Percentiles rank a stretch among this genome's conserved stretches.
phyloP scores from a whole-genome alignment of 2,329 filamentous ascomycete species.

The Cercospora sesami region DNA sequence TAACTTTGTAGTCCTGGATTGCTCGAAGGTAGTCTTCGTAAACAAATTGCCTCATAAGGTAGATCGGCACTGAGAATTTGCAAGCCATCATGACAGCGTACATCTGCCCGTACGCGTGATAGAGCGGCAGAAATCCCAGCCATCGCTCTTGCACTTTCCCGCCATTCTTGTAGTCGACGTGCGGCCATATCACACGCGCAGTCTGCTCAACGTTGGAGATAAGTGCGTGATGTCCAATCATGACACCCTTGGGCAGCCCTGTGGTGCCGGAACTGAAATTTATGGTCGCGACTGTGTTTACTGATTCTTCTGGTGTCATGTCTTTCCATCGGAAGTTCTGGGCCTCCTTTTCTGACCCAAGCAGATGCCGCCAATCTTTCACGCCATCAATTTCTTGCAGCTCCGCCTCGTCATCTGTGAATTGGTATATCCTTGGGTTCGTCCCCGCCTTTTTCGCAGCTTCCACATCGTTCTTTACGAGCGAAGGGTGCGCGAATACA shows the following conservation, averaged over 20 bases:
- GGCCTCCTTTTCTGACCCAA: constrained; percentile 37
- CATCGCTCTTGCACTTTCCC: constrained; percentile 46
- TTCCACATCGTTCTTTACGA: constrained; percentile 50
- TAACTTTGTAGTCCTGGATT: constrained; percentile 43
- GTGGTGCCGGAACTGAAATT: constrained; percentile 88
- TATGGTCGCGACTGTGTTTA: constrained; percentile 57
- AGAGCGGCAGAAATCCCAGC: constrained; percentile 48
- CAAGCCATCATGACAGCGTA: constrained; percentile 46
- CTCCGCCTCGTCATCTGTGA: constrained; percentile 27
- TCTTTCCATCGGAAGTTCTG: constrained; percentile 53
- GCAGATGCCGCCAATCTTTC: constrained; percentile 40
- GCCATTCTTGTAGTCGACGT: constrained; percentile 36
- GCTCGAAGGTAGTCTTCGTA: constrained; percentile 43
- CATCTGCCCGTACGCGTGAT: constrained; percentile 51
- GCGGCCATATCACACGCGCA: constrained; percentile 35
- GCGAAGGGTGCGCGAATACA: constrained; percentile 50
- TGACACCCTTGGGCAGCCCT: constrained; percentile 44
- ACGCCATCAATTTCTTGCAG: constrained; percentile 45
- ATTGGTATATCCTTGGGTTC: constrained; percentile 51
- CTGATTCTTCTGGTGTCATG: constrained; percentile 53
- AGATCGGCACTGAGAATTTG: constrained; percentile 48
- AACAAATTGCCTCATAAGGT: constrained; percentile 47
- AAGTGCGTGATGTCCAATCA: constrained; percentile 35
- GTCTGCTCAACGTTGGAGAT: constrained; percentile 48
- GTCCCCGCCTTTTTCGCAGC: constrained; percentile 53